A percentile compares a stretch with the other conserved stretches of the same genome.
Evolutionary conservation across 2,329 filamentous ascomycete genomes (phyloP).

Genomic region (Neodidymelliopsis sp.): DNA sequence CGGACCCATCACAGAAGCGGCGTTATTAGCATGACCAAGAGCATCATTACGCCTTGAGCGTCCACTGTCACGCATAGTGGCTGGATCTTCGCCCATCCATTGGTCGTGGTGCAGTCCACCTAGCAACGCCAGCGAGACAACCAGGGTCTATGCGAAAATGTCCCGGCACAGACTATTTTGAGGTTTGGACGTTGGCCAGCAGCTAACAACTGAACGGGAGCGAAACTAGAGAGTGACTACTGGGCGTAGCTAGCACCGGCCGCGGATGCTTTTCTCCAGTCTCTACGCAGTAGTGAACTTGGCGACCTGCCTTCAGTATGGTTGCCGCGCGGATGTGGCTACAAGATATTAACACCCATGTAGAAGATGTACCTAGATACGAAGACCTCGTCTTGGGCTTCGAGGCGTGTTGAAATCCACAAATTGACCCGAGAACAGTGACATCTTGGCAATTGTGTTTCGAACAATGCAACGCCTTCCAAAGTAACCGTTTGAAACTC

Average conservation of each 20-base stretch:
- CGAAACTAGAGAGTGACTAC: not conserved
- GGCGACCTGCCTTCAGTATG: constrained; percentile 3
- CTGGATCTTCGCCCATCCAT: not conserved
- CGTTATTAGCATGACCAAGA: not conserved
- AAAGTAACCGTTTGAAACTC: not conserved
- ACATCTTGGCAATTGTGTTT: too few species aligned
- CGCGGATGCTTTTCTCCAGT: constrained; percentile 17
- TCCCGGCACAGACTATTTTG: not conserved
- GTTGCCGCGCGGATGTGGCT: constrained; percentile 5
- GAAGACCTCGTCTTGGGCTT: constrained; percentile 4
- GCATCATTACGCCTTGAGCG: not conserved
- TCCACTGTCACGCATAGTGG: not conserved
- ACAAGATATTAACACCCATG: constrained; percentile 1
- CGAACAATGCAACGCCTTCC: too few species aligned
- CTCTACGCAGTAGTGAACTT: constrained; percentile 1
- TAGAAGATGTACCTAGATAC: constrained; percentile 7
- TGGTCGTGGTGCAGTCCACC: not conserved
- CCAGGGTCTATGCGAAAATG: constrained; percentile 4
- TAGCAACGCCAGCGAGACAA: not conserved
- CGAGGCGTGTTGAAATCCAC: not conserved
- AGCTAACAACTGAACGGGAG: not conserved
- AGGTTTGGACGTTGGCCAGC: not conserved
- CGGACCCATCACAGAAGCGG: not conserved
- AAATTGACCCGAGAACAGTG: too few species aligned
- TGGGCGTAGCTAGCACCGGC: constrained; percentile 7